Percentiles rank a stretch among this genome's conserved stretches.
These are phyloP conservation scores for Colletotrichum sp. DNA, from an alignment of 2,329 filamentous ascomycete species.

Conservation along the genomic window DNA sequence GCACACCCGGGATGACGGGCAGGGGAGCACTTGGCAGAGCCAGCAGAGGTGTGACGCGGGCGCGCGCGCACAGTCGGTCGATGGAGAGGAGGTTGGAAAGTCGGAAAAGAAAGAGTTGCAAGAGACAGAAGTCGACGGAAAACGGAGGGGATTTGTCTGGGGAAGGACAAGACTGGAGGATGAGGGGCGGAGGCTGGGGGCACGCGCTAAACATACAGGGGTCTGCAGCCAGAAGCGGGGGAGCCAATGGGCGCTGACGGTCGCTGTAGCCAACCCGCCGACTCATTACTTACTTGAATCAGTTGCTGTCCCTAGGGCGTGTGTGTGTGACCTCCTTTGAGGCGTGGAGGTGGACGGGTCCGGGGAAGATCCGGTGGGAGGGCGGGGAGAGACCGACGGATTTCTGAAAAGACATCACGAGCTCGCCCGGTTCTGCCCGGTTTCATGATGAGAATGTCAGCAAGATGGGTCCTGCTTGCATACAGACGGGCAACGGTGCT, in stretches of 20 bases:
- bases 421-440: background rate
- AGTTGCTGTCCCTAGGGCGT: background rate
- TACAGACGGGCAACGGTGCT: background rate
- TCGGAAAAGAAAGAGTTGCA: conserved; percentile 14
- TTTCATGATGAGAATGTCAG: background rate
- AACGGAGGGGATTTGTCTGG: conserved; percentile 13
- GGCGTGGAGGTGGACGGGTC: background rate
- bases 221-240: background rate
- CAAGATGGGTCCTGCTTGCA: background rate
- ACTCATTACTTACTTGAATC: background rate
- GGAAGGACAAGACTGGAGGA: background rate
- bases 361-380: background rate
- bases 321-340: background rate
- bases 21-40: background rate
- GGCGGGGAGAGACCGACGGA: background rate
- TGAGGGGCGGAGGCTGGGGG: background rate
- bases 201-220: background rate
- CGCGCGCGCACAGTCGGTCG: background rate
- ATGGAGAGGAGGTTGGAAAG: background rate
- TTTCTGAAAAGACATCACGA: background rate
- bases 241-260: background rate
- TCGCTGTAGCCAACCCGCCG: background rate
- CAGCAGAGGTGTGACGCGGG: background rate
- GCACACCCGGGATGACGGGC: background rate
- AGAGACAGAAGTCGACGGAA: conserved; percentile 10